phyloP scores from a whole-genome alignment of 257 asterid genomes.

The Nicotiana otophora region DNA sequence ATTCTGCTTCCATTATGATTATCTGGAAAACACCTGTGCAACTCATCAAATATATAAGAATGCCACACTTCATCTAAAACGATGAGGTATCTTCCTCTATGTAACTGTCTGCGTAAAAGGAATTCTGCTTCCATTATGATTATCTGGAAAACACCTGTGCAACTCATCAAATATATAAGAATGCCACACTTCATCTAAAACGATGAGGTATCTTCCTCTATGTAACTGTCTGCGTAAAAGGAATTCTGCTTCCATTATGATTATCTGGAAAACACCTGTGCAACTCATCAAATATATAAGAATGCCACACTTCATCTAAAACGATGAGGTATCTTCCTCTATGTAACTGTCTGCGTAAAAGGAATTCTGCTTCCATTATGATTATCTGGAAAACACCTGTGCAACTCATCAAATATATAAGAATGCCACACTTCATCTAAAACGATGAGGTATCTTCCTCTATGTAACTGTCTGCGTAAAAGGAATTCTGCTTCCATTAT shows the following conservation, averaged over 20 bases:
- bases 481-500: constrained; percentile 21
- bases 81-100: constrained; percentile 24
- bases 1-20: constrained; percentile 22
- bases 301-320: constrained; percentile 35
- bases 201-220: constrained; percentile 24
- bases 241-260: constrained; percentile 19
- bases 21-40: constrained; percentile 15
- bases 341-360: too few species aligned
- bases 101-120: too few species aligned
- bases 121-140: constrained; percentile 22
- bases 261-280: constrained; percentile 14
- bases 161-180: background rate
- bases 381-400: constrained; percentile 12
- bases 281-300: background rate
- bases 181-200: constrained; percentile 38
- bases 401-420: background rate
- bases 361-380: constrained; percentile 21
- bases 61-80: constrained; percentile 39
- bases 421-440: constrained; percentile 36
- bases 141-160: constrained; percentile 12
- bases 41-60: background rate
- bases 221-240: too few species aligned
- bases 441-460: constrained; percentile 25
- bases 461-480: too few species aligned
- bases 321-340: constrained; percentile 27